A percentile compares a stretch with the other conserved stretches of the same genome.
Evolutionary conservation across 2,329 filamentous ascomycete species (phyloP).

Genomic region (Penicillium nordicum): DNA sequence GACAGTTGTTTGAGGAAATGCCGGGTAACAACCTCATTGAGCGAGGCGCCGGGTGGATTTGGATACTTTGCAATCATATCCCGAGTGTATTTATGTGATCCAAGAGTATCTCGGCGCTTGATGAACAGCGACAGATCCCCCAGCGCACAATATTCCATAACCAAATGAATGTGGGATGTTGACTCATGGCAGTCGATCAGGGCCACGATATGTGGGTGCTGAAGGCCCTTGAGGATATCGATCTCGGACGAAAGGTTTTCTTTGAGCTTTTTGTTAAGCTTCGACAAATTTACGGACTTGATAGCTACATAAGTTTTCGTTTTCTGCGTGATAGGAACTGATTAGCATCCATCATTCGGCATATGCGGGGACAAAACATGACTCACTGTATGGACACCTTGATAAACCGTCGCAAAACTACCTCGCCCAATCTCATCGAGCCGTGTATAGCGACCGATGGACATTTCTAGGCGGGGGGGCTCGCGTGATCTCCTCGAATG

Average conservation of each 20-base stretch:
- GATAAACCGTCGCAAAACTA: slow-evolving; percentile 94
- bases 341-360: slow-evolving; percentile 13
- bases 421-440: slow-evolving; percentile 92
- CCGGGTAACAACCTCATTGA: slow-evolving; percentile 93
- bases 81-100: slow-evolving; percentile 73
- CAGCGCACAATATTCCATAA: slow-evolving; percentile 98
- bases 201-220: slow-evolving; percentile 94
- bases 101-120: slow-evolving; percentile 82
- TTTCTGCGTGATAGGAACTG: slow-evolving; percentile 52
- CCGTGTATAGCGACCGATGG: slow-evolving; percentile 74
- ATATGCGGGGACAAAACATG: not conserved
- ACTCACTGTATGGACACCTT: slow-evolving; percentile 78
- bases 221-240: slow-evolving; percentile 85
- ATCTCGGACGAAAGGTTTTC: slow-evolving; percentile 96
- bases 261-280: slow-evolving; percentile 92
- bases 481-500: slow-evolving; percentile 42
- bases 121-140: slow-evolving; percentile 95
- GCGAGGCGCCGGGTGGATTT: slow-evolving; percentile 73
- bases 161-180: slow-evolving; percentile 82
- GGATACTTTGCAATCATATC: slow-evolving; percentile 95
- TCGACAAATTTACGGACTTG: slow-evolving; percentile 89
- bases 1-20: slow-evolving; percentile 95
- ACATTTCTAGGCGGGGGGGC: slow-evolving; percentile 33
- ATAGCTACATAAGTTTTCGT: slow-evolving; percentile 82
- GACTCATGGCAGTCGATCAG: slow-evolving; percentile 93